Evolutionary conservation across 768 basidiomycete species (phyloP).

Genomic region (Neoboletus magnificus): DNA sequence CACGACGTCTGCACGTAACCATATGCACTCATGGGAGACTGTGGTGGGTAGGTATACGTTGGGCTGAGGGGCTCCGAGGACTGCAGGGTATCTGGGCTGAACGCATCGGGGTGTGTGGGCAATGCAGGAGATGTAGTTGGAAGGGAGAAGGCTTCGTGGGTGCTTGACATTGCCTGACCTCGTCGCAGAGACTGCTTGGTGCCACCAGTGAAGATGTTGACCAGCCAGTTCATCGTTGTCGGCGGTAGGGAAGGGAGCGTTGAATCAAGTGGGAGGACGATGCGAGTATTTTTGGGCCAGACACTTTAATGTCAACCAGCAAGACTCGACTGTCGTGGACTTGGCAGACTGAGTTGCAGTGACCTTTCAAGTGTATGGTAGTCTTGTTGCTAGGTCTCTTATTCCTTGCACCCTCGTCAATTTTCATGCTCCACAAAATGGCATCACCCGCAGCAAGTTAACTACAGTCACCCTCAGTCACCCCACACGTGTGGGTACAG

Average conservation of each 20-base stretch:
- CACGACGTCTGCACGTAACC: conserved; percentile 60
- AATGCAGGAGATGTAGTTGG: conserved; percentile 67
- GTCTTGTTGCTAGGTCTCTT: not conserved
- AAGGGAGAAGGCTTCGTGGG: conserved; percentile 86
- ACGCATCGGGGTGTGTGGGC: conserved; percentile 53
- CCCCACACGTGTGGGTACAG: not conserved
- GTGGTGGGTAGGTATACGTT: conserved; percentile 79
- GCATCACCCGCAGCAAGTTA: conserved; percentile 12
- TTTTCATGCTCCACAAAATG: conserved; percentile 18
- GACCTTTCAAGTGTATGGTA: not conserved
- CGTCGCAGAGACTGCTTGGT: conserved; percentile 47
- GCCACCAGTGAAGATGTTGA: conserved; percentile 58
- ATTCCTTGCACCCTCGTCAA: not conserved
- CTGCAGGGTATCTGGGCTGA: conserved; percentile 50
- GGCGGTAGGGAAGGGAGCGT: conserved; percentile 8
- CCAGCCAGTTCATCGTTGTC: conserved; percentile 67
- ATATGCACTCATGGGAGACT: conserved; percentile 49
- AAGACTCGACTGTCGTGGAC: not conserved
- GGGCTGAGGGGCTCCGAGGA: conserved; percentile 49
- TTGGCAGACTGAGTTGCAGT: not conserved
- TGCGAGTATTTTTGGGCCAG: conserved; percentile 2
- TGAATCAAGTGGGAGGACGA: not conserved
- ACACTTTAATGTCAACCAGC: conserved; percentile 9
- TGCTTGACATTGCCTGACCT: conserved; percentile 69
- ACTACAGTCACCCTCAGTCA: not conserved